Evolutionary conservation across 164 flowering plant species (phyloP), one percentile per base, ranked within the genome.

Genomic region (Berberis vulgaris): DNA sequence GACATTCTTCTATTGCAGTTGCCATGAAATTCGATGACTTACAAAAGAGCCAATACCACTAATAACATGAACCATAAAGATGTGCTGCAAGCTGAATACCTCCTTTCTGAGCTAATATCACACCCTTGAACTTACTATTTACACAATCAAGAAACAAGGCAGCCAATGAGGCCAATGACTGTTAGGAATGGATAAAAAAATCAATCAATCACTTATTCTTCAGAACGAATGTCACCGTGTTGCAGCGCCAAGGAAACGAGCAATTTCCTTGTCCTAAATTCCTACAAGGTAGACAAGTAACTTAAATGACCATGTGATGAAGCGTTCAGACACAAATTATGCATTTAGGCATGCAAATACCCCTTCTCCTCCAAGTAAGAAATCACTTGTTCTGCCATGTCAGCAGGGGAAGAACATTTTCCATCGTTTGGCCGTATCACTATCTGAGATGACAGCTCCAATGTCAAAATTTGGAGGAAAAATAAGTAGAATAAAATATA

Each of bases 301-400:
- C 12, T 52, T 52, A 26, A 52, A 11, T 26, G 41, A 40, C 38
- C n/a, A 38, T 1, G 9, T 4, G 41, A 13, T 3, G 6, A 39
- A 7, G n/a, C 2, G 58, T 55, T 55, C 3, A n/a, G 6, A 41
- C 38, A 2, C 4, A 4, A 7, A 6, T 6, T n/a, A 40, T 40
- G 13, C 42, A 9, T 6, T 72, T 73, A 83, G 40, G 85, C 83
- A 62, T 72, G 75, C 66, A 92, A 69, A 67, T 81, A 89, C 12
- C 93, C 90, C 42, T 85, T 82, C 59, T 74, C 81, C 59, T 87
- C 89, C 81, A 94, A 73, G 81, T 80, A 91, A 38, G 83, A 69
- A 49, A 91, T 70, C 69, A 84, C 92, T 65, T 71, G 68, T 62
- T 72, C 82, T 5, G 92, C 92, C 90, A 85, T 81, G 42, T 73